Conservation (phyloP, 2,329 filamentous ascomycete species). For the Pseudogymnoascus sp. region DNA sequence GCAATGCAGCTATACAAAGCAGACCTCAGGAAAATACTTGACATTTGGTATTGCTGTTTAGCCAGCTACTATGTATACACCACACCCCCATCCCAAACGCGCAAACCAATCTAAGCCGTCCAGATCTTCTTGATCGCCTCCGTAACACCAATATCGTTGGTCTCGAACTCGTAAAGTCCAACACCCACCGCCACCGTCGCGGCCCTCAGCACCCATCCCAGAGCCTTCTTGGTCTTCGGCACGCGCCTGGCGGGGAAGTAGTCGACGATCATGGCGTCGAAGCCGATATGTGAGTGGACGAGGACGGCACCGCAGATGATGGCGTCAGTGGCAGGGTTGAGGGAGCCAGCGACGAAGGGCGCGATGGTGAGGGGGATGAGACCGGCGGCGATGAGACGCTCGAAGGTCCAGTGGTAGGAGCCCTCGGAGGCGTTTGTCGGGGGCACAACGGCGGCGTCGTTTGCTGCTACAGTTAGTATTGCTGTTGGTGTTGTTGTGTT, state of each 20-base stretch:
- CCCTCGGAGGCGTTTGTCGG: slow-evolving; percentile 70
- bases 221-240: slow-evolving; percentile 58
- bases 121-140: slow-evolving; percentile 85
- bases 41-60: slow-evolving; percentile 9
- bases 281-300: slow-evolving; percentile 92
- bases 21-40: not conserved
- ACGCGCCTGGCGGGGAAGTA: slow-evolving; percentile 73
- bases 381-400: slow-evolving; percentile 73
- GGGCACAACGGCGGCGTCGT: slow-evolving; percentile 76
- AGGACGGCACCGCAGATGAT: slow-evolving; percentile 76
- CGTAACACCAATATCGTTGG: slow-evolving; percentile 91
- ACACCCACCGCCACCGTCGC: slow-evolving; percentile 76
- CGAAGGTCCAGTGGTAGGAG: slow-evolving; percentile 98
- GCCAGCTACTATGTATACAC: slow-evolving; percentile 8
- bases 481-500: not conserved
- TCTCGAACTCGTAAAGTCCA: slow-evolving; percentile 97
- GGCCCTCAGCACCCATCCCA: slow-evolving; percentile 72
- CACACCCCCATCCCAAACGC: not conserved
- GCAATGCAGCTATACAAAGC: not conserved
- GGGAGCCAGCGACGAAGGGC: slow-evolving; percentile 83
- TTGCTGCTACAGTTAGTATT: slow-evolving; percentile 48
- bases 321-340: slow-evolving; percentile 85
- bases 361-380: slow-evolving; percentile 83
- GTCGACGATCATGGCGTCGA: slow-evolving; percentile 84
- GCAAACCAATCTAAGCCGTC: slow-evolving; percentile 55